Conservation (phyloP, 371 early-diverging fungal species). For the Modicella reniformis region DNA sequence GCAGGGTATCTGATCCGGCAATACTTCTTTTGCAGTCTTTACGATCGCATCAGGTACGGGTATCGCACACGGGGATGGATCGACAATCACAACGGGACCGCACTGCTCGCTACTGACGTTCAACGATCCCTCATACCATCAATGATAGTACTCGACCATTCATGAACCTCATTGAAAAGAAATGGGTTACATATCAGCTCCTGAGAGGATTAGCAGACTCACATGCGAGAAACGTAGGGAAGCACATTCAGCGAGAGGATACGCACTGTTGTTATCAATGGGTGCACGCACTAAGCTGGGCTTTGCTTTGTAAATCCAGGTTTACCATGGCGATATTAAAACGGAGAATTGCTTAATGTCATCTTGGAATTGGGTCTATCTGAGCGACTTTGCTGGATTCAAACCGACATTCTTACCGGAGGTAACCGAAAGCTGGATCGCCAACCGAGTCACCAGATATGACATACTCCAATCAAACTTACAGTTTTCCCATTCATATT, state of each 20-base stretch:
- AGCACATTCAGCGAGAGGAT: neutral
- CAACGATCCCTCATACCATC: neutral
- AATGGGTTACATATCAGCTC: conserved; percentile 93
- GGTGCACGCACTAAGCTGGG: neutral
- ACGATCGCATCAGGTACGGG: conserved; percentile 88
- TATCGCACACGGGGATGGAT: neutral
- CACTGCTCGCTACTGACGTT: too few relatives aligned
- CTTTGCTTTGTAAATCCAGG: conserved; percentile 38
- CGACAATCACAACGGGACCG: too few relatives aligned
- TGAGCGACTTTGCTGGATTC: conserved; percentile 89
- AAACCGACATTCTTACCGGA: conserved; percentile 94
- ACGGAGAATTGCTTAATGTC: conserved; percentile 91
- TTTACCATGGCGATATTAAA: conserved; percentile 92
- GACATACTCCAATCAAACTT: too few relatives aligned
- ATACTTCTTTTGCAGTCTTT: conserved; percentile 86
- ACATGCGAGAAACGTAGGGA: conserved; percentile 73
- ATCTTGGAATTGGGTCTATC: conserved; percentile 92
- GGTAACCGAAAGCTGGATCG: conserved; percentile 45
- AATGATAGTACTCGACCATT: conserved; percentile 86
- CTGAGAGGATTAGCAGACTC: conserved; percentile 80
- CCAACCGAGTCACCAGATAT: neutral
- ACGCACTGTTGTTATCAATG: neutral
- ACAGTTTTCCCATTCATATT: neutral
- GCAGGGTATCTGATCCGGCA: conserved; percentile 91
- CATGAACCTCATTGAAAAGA: conserved; percentile 84